Base-by-base conservation (phyloP, 129 eudicot genomes). In the Artemisia annua region DNA sequence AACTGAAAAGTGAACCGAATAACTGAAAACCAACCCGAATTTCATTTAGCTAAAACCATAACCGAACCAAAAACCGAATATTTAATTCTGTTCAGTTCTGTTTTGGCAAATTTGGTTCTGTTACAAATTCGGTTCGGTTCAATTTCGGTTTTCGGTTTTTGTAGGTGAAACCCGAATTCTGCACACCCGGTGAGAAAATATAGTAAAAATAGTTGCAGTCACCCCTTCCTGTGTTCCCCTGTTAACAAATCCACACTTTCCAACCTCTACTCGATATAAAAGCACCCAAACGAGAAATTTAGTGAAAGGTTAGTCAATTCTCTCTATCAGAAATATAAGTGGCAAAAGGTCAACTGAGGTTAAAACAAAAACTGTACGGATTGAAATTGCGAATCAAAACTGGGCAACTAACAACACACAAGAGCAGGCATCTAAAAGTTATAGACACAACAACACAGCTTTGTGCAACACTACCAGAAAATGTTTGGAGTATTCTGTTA, bases 401-500 rank as follows among this genome's bases (percentile, higher is more conserved):
- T 39, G 69, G 69, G 22, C 52, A 39, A 39, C 16, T 39, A n/a
- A 63, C 24, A 35, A 70, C 75, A 70, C 13, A 54, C 3, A 30
- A 53, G 28, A 55, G 39, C 18, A 48, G 43, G 39, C 56, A 17
- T 35, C 14, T 69, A 11, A 24, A 16, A 64, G 16, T n/a, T 50
- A 39, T 15, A n/a, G 63, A 53, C 28, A 54, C 74, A 54, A 39
- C 48, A 53, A 54, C 64, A 35, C 53, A 32, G 32, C 64, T 30
- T 54, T 70, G 52, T 3, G 18, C 17, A 69, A 69, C 24, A 64
- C 10, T 32, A 55, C 69, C 8, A 44, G 52, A 17, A 63, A 64
- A 39, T 28, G 69, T 64, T 70, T 55, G 54, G 35, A 70, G 75
- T 18, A 53, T 32, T 70, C 65, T 54, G 57, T 54, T 30, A 55